Base-by-base conservation (phyloP, 768 basidiomycete species). In the Termitomyces sp. region DNA sequence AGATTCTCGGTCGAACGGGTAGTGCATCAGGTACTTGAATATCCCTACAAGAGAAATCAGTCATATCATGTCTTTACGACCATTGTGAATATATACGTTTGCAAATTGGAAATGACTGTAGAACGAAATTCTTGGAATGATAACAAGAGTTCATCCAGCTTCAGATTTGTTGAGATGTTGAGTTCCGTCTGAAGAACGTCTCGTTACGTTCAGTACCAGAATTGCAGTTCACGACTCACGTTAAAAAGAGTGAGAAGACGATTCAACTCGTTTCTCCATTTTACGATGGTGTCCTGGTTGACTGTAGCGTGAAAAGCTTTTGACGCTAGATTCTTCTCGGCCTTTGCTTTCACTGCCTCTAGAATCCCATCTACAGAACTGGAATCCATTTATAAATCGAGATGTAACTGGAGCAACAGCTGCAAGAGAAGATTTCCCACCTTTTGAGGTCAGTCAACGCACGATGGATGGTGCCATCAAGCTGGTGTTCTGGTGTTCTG, bases 251-350 rank as follows among this genome's bases (percentile, higher is more conserved):
- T 24, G 4, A 63, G 28, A 12, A 53, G 55, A 9, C 9, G 55
- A 22, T 57, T 56, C 48, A 65, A 48, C 7, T 62, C 61, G 5
- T 44, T 40, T 22, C 16, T 38, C 61, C 59, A 63, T 15, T 57
- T 49, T 13, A 16, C 16, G 20, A 65, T 63, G n/a, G 44, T 39
- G 11, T 58, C 59, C 24, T 61, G 55, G 36, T 65, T 59, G 11
- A 65, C n/a, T 13, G 54, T 60, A 7, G 49, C 61, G 6, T 60
- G 54, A 22, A 65, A 65, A 1, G 57, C 39, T 24, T 55, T 46
- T 0, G 62, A 65, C 2, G 20, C 22, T 1, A 62, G 0, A 16
- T 40, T 38, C 38, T 58, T 62, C n/a, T 55, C 22, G 0, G 24
- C 20, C 36, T 57, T 57, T 38, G 46, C 20, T 28, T 55, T 39